Evolutionary conservation across 495 filamentous ascomycete species (phyloP).

Genomic region (Sabuloglossum arenarium): DNA sequence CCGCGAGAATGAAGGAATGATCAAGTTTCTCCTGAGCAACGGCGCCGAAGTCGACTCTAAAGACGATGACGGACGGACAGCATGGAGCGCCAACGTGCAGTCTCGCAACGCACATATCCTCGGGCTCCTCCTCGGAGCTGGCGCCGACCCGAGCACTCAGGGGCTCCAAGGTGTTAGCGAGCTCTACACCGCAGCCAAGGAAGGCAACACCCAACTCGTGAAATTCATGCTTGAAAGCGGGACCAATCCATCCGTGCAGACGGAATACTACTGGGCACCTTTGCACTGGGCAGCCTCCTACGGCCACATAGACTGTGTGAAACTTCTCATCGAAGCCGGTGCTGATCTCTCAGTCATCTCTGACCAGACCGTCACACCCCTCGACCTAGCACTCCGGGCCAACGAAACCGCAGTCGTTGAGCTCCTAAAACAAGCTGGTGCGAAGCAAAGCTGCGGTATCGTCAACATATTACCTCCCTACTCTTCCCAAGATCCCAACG

Average conservation of each 20-base stretch:
- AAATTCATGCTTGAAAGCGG: conserved; percentile 5
- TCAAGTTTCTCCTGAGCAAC: conserved; percentile 7
- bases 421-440: neutral
- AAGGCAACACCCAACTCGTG: neutral
- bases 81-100: conserved; percentile 10
- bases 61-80: conserved; percentile 9
- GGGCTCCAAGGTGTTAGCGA: conserved; percentile 5
- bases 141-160: conserved; percentile 8
- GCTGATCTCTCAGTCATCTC: neutral
- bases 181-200: conserved; percentile 9
- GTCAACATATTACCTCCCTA: too few species aligned
- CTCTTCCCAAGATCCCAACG: too few species aligned
- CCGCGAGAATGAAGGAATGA: neutral
- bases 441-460: neutral
- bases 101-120: conserved; percentile 3
- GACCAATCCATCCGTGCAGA: conserved; percentile 8
- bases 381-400: neutral
- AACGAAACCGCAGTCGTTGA: neutral
- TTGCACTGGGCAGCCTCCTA: conserved; percentile 6
- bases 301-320: conserved; percentile 3
- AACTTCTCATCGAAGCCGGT: neutral
- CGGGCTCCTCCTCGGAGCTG: conserved; percentile 7
- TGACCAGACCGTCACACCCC: neutral
- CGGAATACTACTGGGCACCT: conserved; percentile 7
- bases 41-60: conserved; percentile 3